phyloP scores from a whole-genome alignment of 2,329 filamentous ascomycete genomes.

The Malbranchea cinnamomea region DNA sequence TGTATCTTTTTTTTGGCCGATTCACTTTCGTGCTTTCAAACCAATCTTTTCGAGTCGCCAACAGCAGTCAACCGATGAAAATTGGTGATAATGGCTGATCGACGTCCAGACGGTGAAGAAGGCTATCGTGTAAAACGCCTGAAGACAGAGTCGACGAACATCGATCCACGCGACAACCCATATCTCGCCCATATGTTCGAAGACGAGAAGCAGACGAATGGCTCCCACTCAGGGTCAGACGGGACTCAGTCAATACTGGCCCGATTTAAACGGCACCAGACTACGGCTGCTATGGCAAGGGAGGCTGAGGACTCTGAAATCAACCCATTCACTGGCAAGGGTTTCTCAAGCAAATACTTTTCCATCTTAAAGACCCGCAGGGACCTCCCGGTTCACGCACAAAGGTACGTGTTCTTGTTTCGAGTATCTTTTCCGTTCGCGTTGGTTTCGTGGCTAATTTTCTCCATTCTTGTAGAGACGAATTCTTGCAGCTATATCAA shows the following conservation, averaged over 20 bases:
- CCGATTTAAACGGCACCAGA: constrained; percentile 60
- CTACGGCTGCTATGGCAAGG: constrained; percentile 60
- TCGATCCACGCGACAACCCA: constrained; percentile 52
- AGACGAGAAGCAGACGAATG: constrained; percentile 28
- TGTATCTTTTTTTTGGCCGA: constrained; percentile 13
- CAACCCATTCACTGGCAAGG: constrained; percentile 72
- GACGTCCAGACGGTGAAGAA: constrained; percentile 37
- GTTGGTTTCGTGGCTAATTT: background rate
- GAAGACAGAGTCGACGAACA: constrained; percentile 34
- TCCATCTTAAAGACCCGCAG: constrained; percentile 71
- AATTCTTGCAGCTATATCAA: constrained; percentile 89
- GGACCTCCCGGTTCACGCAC: constrained; percentile 79
- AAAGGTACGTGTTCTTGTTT: constrained; percentile 45
- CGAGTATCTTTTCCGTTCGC: background rate
- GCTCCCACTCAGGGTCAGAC: constrained; percentile 17
- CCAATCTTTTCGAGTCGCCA: constrained; percentile 7
- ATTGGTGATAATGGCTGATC: constrained; percentile 37
- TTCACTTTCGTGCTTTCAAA: constrained; percentile 8
- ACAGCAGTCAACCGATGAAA: constrained; percentile 1
- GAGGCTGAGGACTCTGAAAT: constrained; percentile 62
- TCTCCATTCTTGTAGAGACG: constrained; percentile 42
- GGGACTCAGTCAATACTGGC: constrained; percentile 38
- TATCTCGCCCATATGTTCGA: constrained; percentile 86
- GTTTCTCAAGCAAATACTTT: constrained; percentile 74
- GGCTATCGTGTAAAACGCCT: constrained; percentile 39